These are phyloP conservation scores for Balansia obtecta DNA, from an alignment of 2,329 filamentous ascomycete genomes.

Conservation along the genomic window DNA sequence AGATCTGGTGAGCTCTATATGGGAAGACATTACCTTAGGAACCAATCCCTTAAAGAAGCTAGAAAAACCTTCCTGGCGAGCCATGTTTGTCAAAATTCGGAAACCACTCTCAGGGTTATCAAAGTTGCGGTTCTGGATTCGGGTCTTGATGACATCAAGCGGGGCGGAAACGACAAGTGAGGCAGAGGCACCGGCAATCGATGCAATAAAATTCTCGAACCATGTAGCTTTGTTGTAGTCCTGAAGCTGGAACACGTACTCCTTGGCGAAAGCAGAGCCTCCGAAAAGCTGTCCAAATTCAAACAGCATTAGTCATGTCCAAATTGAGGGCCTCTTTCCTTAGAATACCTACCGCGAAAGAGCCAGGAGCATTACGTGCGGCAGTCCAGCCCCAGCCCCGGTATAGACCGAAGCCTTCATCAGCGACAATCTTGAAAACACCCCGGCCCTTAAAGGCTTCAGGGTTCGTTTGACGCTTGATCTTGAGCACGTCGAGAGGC, in stretches of 20 bases:
- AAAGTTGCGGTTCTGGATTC: conserved; percentile 97
- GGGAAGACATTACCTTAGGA: conserved; percentile 51
- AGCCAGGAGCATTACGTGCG: conserved; percentile 90
- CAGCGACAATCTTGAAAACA: conserved; percentile 74
- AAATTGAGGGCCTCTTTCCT: background rate
- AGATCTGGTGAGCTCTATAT: background rate
- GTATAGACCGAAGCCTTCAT: conserved; percentile 93
- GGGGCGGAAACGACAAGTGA: conserved; percentile 95
- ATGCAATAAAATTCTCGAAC: conserved; percentile 95
- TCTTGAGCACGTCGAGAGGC: conserved; percentile 94
- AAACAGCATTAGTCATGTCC: background rate
- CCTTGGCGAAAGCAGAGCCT: conserved; percentile 93
- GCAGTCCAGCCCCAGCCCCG: conserved; percentile 96
- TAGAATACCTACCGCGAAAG: conserved; percentile 67
- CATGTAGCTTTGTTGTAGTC: conserved; percentile 95
- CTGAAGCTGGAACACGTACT: conserved; percentile 77
- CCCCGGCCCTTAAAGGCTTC: conserved; percentile 94
- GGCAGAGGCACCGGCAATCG: conserved; percentile 85
- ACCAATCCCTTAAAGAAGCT: conserved; percentile 97
- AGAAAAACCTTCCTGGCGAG: conserved; percentile 70
- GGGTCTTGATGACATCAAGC: conserved; percentile 94
- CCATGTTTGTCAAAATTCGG: conserved; percentile 85
- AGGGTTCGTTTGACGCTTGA: conserved; percentile 98
- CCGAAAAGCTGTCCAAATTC: conserved; percentile 66
- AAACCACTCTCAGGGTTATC: conserved; percentile 94